A percentile compares a stretch with the other conserved stretches of the same genome.
Conservation (phyloP, 2,329 filamentous ascomycete species). For the Colletotrichum melonis region DNA sequence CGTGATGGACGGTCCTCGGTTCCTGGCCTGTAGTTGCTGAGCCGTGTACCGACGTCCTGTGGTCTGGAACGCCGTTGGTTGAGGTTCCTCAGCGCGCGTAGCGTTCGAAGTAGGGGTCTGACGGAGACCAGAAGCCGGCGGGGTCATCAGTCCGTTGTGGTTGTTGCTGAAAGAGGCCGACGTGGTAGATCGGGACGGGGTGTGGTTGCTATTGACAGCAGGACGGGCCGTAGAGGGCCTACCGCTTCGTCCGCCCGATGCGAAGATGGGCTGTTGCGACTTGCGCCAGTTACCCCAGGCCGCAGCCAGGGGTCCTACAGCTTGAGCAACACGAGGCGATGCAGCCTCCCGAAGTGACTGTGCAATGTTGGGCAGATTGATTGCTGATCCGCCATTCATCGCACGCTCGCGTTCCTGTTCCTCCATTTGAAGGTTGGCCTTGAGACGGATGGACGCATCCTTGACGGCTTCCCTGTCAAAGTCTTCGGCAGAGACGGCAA, state of each 20-base stretch:
- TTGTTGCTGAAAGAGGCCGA: slow-evolving; percentile 58
- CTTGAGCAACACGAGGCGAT: slow-evolving; percentile 85
- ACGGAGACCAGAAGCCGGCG: slow-evolving; percentile 81
- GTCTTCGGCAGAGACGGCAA: slow-evolving; percentile 76
- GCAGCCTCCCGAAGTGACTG: slow-evolving; percentile 81
- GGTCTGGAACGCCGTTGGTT: slow-evolving; percentile 71
- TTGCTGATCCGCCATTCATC: slow-evolving; percentile 74
- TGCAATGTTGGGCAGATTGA: slow-evolving; percentile 80
- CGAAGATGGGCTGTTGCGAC: slow-evolving; percentile 64
- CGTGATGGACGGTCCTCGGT: slow-evolving; percentile 45
- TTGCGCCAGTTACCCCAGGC: slow-evolving; percentile 97
- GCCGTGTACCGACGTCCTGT: slow-evolving; percentile 69
- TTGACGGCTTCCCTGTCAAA: slow-evolving; percentile 85
- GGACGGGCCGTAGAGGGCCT: slow-evolving; percentile 41
- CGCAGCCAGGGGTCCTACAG: slow-evolving; percentile 81
- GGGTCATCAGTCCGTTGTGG: slow-evolving; percentile 84
- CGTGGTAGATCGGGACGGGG: slow-evolving; percentile 68
- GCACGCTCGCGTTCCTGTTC: slow-evolving; percentile 93
- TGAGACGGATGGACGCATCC: slow-evolving; percentile 91
- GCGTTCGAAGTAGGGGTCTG: slow-evolving; percentile 64
- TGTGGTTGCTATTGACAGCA: slow-evolving; percentile 52
- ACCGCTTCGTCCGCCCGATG: slow-evolving; percentile 42
- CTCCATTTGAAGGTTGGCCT: slow-evolving; percentile 97
- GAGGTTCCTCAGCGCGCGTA: slow-evolving; percentile 51
- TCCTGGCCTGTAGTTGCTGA: slow-evolving; percentile 57